Evolutionary conservation across 129 eudicot species (phyloP).

Genomic region (Flaveria brownii): DNA sequence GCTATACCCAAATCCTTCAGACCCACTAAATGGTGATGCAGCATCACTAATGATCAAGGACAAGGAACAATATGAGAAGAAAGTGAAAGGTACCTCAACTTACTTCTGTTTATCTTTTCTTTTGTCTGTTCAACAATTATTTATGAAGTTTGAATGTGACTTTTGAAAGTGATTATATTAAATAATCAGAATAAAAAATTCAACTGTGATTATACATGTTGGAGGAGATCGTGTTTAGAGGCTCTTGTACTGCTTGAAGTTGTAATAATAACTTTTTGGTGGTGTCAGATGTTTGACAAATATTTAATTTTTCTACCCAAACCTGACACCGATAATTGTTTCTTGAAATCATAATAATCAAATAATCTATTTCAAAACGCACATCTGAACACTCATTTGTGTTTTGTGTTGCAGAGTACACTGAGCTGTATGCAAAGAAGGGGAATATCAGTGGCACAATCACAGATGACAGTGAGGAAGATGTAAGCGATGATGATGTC

Average conservation of each 20-base stretch:
- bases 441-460: conserved; percentile 46
- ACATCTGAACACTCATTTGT: background rate
- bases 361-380: background rate
- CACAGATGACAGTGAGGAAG: conserved; percentile 65
- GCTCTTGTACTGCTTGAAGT: background rate
- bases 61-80: conserved; percentile 69
- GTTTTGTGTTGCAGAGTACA: conserved; percentile 51
- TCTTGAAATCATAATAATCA: background rate
- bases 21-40: conserved; percentile 85
- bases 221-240: background rate
- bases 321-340: background rate
- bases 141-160: background rate
- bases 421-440: conserved; percentile 78
- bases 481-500: conserved; percentile 56
- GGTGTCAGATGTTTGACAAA: too few relatives aligned
- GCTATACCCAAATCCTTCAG: conserved; percentile 87
- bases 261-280: background rate
- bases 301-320: background rate
- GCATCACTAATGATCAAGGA: conserved; percentile 81
- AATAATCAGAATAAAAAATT: background rate
- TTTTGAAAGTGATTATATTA: background rate
- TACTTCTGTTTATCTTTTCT: background rate
- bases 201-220: background rate
- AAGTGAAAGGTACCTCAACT: conserved; percentile 63
- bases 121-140: background rate